A percentile compares a stretch with the other conserved stretches of the same genome.
Evolutionary conservation across 441 rosid species (phyloP).

Genomic region (Syzygium syzygioides): DNA sequence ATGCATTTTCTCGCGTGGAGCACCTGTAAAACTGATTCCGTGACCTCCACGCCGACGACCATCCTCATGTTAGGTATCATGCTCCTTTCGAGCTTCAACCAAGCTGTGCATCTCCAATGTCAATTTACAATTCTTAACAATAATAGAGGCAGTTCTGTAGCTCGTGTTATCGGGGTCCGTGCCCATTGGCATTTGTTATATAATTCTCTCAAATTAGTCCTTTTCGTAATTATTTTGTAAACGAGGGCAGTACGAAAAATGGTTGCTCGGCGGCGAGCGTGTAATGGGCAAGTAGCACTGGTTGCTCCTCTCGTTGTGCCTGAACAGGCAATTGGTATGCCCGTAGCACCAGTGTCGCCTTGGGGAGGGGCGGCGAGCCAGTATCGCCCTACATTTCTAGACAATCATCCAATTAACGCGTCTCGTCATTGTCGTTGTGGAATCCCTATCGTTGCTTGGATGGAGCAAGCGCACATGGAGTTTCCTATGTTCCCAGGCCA

Average conservation of each 20-base stretch:
- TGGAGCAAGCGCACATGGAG: not conserved
- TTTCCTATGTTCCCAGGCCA: not conserved
- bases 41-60: not conserved
- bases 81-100: not conserved
- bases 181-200: not conserved
- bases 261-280: not conserved
- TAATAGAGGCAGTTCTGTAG: not conserved
- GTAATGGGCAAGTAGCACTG: not conserved
- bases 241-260: not conserved
- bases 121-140: not conserved
- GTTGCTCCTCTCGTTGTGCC: not conserved
- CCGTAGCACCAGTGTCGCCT: not conserved
- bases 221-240: not conserved
- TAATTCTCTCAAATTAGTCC: not conserved
- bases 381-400: not conserved
- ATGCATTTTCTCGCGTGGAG: not conserved
- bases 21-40: not conserved
- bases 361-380: not conserved
- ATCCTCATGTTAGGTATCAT: not conserved
- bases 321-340: not conserved
- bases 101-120: not conserved
- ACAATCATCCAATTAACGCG: not conserved
- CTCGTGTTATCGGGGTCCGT: not conserved
- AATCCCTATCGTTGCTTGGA: not conserved
- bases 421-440: not conserved